Conservation (phyloP, 164 flowering plant genomes). For the Akebia trifoliata region DNA sequence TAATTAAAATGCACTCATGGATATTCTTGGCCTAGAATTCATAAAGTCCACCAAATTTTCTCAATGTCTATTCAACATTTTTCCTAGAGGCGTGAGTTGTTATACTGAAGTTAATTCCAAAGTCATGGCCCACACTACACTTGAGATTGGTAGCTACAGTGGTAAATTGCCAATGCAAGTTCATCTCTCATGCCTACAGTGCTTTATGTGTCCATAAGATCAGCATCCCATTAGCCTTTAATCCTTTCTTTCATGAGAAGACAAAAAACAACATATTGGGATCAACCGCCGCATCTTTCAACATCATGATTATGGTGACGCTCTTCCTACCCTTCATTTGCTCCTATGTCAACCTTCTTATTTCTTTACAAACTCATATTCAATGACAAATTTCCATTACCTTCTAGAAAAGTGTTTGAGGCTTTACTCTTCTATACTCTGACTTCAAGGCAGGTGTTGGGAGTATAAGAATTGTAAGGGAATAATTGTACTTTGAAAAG, state of each 20-base stretch:
- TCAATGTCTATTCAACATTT: background rate
- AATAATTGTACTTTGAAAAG: no score
- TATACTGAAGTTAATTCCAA: no score
- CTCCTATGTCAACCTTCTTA: no score
- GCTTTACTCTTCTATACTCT: no score
- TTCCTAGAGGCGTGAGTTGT: background rate
- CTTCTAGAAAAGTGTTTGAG: no score
- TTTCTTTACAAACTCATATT: no score
- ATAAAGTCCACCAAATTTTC: background rate
- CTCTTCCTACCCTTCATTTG: background rate
- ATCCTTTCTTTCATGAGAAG: background rate
- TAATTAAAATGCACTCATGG: background rate
- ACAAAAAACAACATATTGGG: background rate
- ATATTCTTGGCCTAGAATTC: background rate
- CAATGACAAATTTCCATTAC: no score
- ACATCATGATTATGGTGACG: background rate
- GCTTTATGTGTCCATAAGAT: background rate
- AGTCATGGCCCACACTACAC: no score
- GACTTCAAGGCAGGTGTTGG: no score
- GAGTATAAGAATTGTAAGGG: no score
- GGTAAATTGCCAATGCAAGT: background rate
- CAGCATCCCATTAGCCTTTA: background rate
- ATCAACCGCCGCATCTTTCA: background rate
- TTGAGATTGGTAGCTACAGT: background rate
- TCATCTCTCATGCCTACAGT: background rate